Conservation (phyloP, 75 land plant genomes). For the Larix kaempferi region DNA sequence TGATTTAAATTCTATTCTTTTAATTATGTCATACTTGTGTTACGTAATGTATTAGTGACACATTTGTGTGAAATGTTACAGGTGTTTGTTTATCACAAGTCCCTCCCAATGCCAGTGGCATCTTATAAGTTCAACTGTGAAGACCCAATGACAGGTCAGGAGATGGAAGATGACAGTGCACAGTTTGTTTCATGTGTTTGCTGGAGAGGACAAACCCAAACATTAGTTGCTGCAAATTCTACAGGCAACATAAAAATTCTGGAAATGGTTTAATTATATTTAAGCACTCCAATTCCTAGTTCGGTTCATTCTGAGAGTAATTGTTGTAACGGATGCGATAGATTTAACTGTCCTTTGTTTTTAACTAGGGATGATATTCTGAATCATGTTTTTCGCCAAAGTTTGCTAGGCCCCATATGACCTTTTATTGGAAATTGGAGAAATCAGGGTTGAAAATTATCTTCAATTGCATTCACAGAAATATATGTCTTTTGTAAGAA, state of each 20-base stretch:
- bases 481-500: too few species aligned
- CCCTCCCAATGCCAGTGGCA: conserved; percentile 73
- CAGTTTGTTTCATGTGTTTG: conserved; percentile 63
- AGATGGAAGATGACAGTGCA: conserved; percentile 45
- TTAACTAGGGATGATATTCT: too few species aligned
- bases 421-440: too few species aligned
- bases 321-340: too few species aligned
- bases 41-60: neutral
- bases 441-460: too few species aligned
- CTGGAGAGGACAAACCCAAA: conserved; percentile 53
- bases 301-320: too few species aligned
- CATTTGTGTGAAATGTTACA: conserved; percentile 10
- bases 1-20: too few species aligned
- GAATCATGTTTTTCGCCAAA: too few species aligned
- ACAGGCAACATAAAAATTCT: conserved; percentile 51
- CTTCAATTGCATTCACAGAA: too few species aligned
- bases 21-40: neutral
- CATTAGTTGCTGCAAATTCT: conserved; percentile 54
- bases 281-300: too few species aligned
- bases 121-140: conserved; percentile 54
- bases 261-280: conserved; percentile 36
- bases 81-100: conserved; percentile 79
- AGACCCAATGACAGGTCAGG: conserved; percentile 51
- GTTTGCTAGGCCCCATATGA: too few species aligned
- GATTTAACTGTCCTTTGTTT: too few species aligned